A percentile compares a stretch with the other conserved stretches of the same genome.
Conservation (phyloP, 2,329 filamentous ascomycete species). For the Clonostachys rhizophaga region DNA sequence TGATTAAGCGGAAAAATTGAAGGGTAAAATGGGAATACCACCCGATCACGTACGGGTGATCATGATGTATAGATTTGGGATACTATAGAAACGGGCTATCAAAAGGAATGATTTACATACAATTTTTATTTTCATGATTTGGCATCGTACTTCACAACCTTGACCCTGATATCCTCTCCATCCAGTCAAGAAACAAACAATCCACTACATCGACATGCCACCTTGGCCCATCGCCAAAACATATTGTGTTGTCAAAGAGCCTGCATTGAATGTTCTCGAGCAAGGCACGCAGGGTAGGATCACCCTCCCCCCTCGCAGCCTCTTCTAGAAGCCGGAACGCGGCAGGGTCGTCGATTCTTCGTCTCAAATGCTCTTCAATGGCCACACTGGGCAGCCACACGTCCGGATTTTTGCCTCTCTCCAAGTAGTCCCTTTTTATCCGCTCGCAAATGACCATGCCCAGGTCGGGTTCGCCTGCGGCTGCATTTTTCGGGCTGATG, state of each 20-base stretch:
- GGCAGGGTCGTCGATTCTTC: neutral
- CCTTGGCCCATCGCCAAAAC: slow-evolving; percentile 9
- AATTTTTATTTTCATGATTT: no score
- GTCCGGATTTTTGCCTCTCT: slow-evolving; percentile 2
- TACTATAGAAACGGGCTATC: no score
- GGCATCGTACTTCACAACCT: no score
- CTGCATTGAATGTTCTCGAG: slow-evolving; percentile 1
- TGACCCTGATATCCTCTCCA: neutral
- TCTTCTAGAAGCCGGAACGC: slow-evolving; percentile 4
- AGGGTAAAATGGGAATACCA: no score
- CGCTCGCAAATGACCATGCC: slow-evolving; percentile 2
- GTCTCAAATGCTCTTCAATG: slow-evolving; percentile 4
- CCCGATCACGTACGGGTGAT: no score
- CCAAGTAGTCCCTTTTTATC: slow-evolving; percentile 5
- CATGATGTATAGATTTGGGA: no score
- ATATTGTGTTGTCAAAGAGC: slow-evolving; percentile 5
- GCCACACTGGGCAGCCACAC: slow-evolving; percentile 6
- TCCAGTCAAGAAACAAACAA: slow-evolving; percentile 2
- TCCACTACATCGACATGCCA: slow-evolving; percentile 5
- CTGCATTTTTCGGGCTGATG: slow-evolving; percentile 4
- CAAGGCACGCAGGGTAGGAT: neutral
- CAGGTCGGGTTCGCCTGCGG: slow-evolving; percentile 7
- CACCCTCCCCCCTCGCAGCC: slow-evolving; percentile 1
- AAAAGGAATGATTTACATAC: no score
- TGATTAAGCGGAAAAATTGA: no score